Evolutionary conservation across 371 early-diverging fungal genomes (phyloP).

Genomic region (Sanchytrium tribonematis): DNA sequence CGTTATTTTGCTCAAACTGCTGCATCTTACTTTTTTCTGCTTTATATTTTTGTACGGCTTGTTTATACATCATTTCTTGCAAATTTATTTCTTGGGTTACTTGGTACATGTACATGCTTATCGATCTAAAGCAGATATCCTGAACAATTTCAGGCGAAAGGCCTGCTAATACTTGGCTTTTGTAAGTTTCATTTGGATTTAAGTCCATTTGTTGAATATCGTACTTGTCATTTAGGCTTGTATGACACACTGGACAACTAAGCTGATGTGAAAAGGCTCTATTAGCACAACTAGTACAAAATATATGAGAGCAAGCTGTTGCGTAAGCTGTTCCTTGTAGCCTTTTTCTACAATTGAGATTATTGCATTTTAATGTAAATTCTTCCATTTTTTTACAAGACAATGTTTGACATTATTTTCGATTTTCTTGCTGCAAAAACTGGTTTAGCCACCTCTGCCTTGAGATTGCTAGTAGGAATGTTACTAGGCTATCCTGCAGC

Average conservation of each 20-base stretch:
- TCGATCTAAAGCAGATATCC: conserved; percentile 1
- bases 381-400: conserved; percentile 1
- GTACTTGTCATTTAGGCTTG: neutral
- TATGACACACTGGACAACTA: conserved; percentile 3
- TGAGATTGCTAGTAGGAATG: neutral
- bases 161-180: conserved; percentile 2
- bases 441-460: neutral
- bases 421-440: neutral
- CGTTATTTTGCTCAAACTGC: neutral
- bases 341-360: neutral
- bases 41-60: neutral
- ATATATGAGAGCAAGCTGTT: neutral
- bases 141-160: conserved; percentile 3
- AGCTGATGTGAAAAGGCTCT: neutral
- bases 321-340: neutral
- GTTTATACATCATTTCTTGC: neutral
- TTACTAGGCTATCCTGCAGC: neutral
- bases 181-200: conserved; percentile 2
- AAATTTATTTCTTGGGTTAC: neutral
- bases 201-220: conserved; percentile 2
- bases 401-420: neutral
- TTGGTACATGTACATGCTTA: neutral
- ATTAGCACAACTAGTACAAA: neutral
- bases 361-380: neutral
- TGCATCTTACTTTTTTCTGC: neutral